Evolutionary conservation across 2,329 filamentous ascomycete genomes (phyloP), one percentile per base, ranked within the genome.

Genomic region (Fusarium sp.): DNA sequence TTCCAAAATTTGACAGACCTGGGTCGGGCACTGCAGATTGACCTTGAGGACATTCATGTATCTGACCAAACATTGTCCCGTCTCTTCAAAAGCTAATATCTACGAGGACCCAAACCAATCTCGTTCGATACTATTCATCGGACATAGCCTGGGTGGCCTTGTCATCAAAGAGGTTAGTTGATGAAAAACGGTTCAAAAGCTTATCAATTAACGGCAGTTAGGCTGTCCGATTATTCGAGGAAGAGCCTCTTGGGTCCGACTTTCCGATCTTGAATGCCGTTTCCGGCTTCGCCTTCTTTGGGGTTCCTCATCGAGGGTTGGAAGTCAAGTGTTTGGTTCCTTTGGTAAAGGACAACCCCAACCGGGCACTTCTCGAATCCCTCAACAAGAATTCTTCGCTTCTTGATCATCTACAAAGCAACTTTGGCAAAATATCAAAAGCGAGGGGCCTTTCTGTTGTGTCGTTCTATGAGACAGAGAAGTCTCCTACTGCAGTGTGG

Each of bases 31-130:
- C 21, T 61, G 0, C 37, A 37, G 2, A 8, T 51, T 6, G 60
- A 51, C 9, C 44, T 63, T 1, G 18, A 44, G 12, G 38, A 27
- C 0, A 61, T 61, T 4, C 18, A 3, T 21, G 54, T 48, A 35
- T 31, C 12, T 11, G 23, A 14, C 10, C 14, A 45, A 10, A 0
- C 3, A 7, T 9, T 15, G 23, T 9, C 23, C 9, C 5, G 1
- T 23, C 3, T 10, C 5, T 12, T 5, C 14, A 3, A 11, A 1
- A 19, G 2, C 19, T 63, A 33, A 63, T 14, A 0, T 0, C 0
- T 2, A 27, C 3, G 6, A 60, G 55, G 25, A 42, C 7, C 11
- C 5, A 19, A 10, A 12, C 12, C 38, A 61, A 10, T 4, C 3
- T 0, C 60, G 56, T 2, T 27, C 44, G 0, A 38, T 63, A 18